Conservation (phyloP, 2,329 filamentous ascomycete species). For the Hymenoscyphus albidus region DNA sequence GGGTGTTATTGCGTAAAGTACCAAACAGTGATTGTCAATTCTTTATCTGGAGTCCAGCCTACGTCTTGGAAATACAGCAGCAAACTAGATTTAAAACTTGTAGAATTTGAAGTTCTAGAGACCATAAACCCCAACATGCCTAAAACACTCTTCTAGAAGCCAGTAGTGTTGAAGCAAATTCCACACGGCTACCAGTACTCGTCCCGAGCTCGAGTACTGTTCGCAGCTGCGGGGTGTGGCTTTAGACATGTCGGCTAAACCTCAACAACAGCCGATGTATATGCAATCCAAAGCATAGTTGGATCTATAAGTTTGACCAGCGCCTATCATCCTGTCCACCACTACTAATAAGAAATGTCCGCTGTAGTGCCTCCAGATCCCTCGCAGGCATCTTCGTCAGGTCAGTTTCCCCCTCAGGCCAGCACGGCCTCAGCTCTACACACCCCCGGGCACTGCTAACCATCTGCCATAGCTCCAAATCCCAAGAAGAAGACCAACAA, state of each 20-base stretch:
- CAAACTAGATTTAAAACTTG: no score
- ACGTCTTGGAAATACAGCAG: no score
- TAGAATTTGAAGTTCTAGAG: not conserved
- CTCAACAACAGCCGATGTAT: not conserved
- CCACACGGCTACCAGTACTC: not conserved
- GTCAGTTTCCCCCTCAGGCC: conserved; percentile 23
- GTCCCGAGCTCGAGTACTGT: no score
- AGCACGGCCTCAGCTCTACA: conserved; percentile 10
- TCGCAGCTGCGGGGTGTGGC: not conserved
- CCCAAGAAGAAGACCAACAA: conserved; percentile 58
- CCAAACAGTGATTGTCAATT: no score
- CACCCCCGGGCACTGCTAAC: conserved; percentile 24
- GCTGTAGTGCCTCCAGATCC: conserved; percentile 32
- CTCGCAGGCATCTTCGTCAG: conserved; percentile 30
- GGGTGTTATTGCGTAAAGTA: no score
- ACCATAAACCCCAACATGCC: not conserved
- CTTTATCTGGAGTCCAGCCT: no score
- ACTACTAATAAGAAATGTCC: conserved; percentile 30
- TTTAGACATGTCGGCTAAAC: not conserved
- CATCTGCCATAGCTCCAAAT: conserved; percentile 39
- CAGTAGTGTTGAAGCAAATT: not conserved
- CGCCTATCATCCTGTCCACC: conserved; percentile 5
- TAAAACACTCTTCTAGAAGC: not conserved
- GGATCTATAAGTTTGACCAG: not conserved
- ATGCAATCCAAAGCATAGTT: conserved; percentile 3